Percentiles rank a stretch among this genome's conserved stretches.
Evolutionary conservation across 1,284 basidiomycete genomes (phyloP).

Genomic region (Melampsora americana): DNA sequence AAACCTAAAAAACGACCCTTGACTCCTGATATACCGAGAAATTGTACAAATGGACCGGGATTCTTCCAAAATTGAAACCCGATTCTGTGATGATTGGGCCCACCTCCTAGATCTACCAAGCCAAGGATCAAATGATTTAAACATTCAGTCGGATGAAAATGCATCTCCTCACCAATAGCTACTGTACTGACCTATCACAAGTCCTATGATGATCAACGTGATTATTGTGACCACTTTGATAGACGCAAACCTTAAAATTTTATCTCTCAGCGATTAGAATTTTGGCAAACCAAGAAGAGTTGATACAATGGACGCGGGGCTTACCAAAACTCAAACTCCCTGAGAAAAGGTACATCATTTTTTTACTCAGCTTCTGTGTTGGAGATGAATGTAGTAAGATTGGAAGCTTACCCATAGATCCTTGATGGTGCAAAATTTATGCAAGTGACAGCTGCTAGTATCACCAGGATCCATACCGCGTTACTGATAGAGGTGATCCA

Average conservation of each 20-base stretch:
- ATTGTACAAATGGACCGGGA: conserved; percentile 57
- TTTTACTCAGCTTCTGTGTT: background rate
- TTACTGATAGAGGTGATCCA: conserved; percentile 55
- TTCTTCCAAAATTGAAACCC: conserved; percentile 53
- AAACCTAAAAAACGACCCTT: conserved; percentile 31
- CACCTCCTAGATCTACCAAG: conserved; percentile 16
- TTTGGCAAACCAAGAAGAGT: background rate
- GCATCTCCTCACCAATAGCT: background rate
- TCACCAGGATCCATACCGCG: conserved; percentile 57
- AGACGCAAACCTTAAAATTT: conserved; percentile 59
- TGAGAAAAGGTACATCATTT: background rate
- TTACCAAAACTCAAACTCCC: conserved; percentile 42
- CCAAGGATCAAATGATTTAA: background rate
- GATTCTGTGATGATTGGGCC: conserved; percentile 28
- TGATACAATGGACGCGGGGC: background rate
- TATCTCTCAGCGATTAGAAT: background rate
- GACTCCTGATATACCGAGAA: conserved; percentile 42
- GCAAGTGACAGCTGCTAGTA: conserved; percentile 55
- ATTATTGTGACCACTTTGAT: conserved; percentile 75
- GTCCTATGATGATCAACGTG: conserved; percentile 34
- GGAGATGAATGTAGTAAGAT: too few relatives aligned
- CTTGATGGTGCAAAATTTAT: conserved; percentile 56
- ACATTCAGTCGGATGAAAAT: background rate
- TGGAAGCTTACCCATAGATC: too few relatives aligned
- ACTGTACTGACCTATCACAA: conserved; percentile 21